Percentiles rank a stretch among this genome's conserved stretches.
Conservation (phyloP, 176 grass and related monocot species). For the Elymus sibiricus region DNA sequence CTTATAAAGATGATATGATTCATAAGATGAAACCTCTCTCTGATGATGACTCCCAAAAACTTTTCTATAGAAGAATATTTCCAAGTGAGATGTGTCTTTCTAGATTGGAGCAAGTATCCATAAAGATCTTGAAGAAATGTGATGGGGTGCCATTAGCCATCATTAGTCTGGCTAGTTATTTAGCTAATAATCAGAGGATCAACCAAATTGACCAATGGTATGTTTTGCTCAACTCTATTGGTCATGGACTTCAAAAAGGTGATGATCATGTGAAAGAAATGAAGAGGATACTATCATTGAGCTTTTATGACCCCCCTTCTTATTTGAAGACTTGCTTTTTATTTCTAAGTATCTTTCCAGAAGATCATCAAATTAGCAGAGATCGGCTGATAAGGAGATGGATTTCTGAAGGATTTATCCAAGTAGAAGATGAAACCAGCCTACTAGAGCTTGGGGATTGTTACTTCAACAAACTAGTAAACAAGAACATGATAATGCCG, state of each 20-base stretch:
- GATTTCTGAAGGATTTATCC: neutral
- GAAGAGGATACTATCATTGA: neutral
- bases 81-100: neutral
- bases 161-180: neutral
- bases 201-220: neutral
- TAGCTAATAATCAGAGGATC: neutral
- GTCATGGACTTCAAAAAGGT: neutral
- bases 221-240: neutral
- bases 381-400: neutral
- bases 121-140: neutral
- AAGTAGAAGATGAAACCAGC: neutral
- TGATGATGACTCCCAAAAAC: neutral
- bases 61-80: neutral
- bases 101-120: accelerated
- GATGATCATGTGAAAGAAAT: neutral
- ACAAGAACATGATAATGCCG: neutral
- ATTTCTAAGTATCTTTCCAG: neutral
- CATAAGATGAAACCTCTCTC: neutral
- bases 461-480: neutral
- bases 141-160: neutral
- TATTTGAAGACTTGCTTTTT: neutral
- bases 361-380: neutral
- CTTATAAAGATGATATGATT: neutral
- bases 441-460: neutral
- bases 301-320: too few relatives aligned